Percentiles rank a stretch among this genome's conserved stretches.
phyloP scores from a whole-genome alignment of 371 early-diverging fungal species.

The Lichtheimia corymbifera region DNA sequence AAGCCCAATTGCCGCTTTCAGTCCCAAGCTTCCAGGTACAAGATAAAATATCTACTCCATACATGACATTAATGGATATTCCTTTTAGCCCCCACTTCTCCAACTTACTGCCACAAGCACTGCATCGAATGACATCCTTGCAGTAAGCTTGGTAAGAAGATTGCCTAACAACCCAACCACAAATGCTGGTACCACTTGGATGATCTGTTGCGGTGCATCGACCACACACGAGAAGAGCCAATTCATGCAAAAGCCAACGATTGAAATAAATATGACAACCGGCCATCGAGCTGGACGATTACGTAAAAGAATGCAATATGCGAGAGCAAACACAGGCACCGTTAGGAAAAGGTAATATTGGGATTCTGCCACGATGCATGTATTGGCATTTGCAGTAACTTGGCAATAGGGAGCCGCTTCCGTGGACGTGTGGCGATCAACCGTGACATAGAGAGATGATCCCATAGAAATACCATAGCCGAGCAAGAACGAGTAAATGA shows the following conservation, averaged over 20 bases:
- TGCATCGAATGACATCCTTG: constrained; percentile 57
- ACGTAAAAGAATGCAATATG: constrained; percentile 40
- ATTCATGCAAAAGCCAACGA: constrained; percentile 37
- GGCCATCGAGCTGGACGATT: constrained; percentile 39
- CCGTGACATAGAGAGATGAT: constrained; percentile 41
- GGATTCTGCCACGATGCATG: constrained; percentile 28
- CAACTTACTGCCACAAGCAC: constrained; percentile 49
- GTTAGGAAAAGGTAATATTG: constrained; percentile 40
- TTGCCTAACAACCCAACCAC: constrained; percentile 31
- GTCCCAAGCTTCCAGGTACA: constrained; percentile 61
- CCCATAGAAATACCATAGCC: constrained; percentile 84
- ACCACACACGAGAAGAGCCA: constrained; percentile 40
- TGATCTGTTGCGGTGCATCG: constrained; percentile 46
- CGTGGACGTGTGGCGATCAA: constrained; percentile 25
- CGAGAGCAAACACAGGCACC: constrained; percentile 47
- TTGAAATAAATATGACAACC: constrained; percentile 6
- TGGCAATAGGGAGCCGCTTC: constrained; percentile 20
- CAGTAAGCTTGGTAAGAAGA: constrained; percentile 45
- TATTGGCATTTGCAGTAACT: constrained; percentile 22
- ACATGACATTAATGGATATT: background rate
- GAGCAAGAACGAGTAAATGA: constrained; percentile 76
- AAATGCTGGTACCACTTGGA: constrained; percentile 20
- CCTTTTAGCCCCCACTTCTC: no score
- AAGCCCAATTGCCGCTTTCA: constrained; percentile 48
- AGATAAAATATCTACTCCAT: constrained; percentile 39